Evolutionary conservation across 495 filamentous ascomycete species (phyloP), one percentile per base, ranked within the genome.

Genomic region (Podospora conica): DNA sequence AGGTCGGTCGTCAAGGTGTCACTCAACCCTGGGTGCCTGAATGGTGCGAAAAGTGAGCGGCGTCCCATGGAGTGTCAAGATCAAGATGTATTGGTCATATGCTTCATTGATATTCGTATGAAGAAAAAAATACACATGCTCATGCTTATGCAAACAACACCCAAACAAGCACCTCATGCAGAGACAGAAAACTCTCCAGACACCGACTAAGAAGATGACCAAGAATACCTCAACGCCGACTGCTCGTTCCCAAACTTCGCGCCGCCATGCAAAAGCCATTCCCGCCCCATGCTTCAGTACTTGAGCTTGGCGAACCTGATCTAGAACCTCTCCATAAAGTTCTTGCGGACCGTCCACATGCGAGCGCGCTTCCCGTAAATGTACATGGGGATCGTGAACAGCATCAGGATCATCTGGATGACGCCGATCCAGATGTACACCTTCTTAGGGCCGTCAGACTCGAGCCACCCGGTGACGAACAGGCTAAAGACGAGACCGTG

Each of bases 311-410:
- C 21, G 27, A 59, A 59, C 25, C 29, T 59, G 24, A 69, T 55
- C 70, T 81, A 95, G 65, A 94, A 94, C 67, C 85, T 90, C 80
- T 96, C 93, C 92, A 96, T 94, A 64, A 96, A 78, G 67, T 89
- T 91, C 83, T 85, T 91, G 58, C 92, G 81, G 27, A 92, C 91
- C 0, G 95, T 97, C 93, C 94, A 97, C 92, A 97, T 96, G n/a
- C 95, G 83, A 31, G 90, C 86, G 58, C 93, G 82, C 82, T 98
- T 97, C 55, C 95, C 95, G 68, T 88, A 97, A 31, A 98, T 91
- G 74, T 97, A 98, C 90, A 98, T 91, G 3, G 95, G 95, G 60
- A 97, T 91, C 8, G 92, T 89, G 66, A 84, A 87, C 12, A 90
- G 66, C 65, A 96, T 76, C 65, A 87, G 83, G 53, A 86, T 88